Percentiles rank a stretch among this genome's conserved stretches.
Conservation (phyloP, 345 rosid genomes). For the Iberis pinnata region DNA sequence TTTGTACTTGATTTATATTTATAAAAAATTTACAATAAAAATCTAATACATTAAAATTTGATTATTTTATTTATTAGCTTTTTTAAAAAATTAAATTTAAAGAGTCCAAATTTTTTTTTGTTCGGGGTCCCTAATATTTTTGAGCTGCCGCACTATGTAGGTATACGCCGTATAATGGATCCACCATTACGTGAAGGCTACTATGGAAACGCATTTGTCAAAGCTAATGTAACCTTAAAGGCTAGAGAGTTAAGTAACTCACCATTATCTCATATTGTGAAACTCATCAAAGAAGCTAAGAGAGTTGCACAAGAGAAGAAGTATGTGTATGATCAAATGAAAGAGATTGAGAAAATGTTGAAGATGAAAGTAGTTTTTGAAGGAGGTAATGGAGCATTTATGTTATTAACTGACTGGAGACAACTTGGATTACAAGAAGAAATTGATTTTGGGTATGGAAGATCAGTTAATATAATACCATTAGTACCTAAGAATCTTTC, state of each 20-base stretch:
- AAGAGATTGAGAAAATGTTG: conserved; percentile 23
- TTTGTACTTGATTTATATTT: no score
- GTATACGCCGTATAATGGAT: conserved; percentile 34
- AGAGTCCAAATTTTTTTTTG: no score
- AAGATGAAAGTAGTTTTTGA: conserved; percentile 25
- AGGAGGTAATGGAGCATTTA: conserved; percentile 34
- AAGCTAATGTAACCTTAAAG: conserved; percentile 30
- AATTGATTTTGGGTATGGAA: conserved; percentile 37
- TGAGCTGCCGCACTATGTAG: no score
- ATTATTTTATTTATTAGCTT: no score
- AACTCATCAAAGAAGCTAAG: conserved; percentile 41
- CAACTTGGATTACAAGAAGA: conserved; percentile 41
- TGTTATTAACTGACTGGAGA: conserved; percentile 53
- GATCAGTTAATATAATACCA: conserved; percentile 39
- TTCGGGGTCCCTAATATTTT: no score
- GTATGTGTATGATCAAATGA: conserved; percentile 24
- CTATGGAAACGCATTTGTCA: conserved; percentile 52
- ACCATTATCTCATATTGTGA: conserved; percentile 25
- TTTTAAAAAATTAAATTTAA: no score
- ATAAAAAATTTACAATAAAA: no score
- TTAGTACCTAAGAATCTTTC: conserved; percentile 38
- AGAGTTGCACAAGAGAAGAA: conserved; percentile 17
- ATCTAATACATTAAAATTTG: no score
- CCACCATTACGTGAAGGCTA: conserved; percentile 43
- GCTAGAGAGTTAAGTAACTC: conserved; percentile 32